These are phyloP conservation scores for Purpureocillium takamizusanense DNA, from an alignment of 2,329 filamentous ascomycete species.

Conservation along the genomic window DNA sequence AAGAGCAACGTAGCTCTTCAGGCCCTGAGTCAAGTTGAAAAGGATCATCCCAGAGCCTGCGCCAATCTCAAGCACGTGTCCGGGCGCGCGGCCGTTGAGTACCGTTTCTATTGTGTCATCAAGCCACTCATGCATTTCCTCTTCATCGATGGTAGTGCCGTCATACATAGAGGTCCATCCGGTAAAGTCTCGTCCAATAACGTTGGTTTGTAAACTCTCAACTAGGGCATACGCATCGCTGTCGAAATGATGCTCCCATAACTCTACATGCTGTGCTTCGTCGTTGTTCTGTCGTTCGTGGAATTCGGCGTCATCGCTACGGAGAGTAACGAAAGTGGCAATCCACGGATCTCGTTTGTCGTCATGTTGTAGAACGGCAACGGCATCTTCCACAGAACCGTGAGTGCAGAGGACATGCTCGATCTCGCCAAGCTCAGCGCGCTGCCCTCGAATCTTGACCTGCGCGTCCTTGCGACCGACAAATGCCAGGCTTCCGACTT, in stretches of 20 bases:
- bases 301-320: too few species aligned
- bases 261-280: not conserved
- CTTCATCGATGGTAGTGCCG: slow-evolving; percentile 13
- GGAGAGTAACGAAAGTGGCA: not conserved
- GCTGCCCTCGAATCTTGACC: slow-evolving; percentile 20
- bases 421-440: slow-evolving; percentile 19
- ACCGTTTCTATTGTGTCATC: slow-evolving; percentile 17
- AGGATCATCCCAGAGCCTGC: slow-evolving; percentile 21
- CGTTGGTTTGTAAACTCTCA: not conserved
- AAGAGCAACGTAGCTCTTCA: slow-evolving; percentile 17
- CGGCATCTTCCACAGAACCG: slow-evolving; percentile 9
- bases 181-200: slow-evolving; percentile 15
- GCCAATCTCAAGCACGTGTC: slow-evolving; percentile 18
- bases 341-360: not conserved
- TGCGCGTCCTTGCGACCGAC: slow-evolving; percentile 17
- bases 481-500: slow-evolving; percentile 16
- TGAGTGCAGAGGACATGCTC: slow-evolving; percentile 12
- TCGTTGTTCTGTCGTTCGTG: too few species aligned
- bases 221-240: not conserved
- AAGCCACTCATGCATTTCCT: slow-evolving; percentile 22
- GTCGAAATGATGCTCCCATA: not conserved
- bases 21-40: slow-evolving; percentile 13
- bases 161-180: slow-evolving; percentile 24
- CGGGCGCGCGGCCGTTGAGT: slow-evolving; percentile 4
- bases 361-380: slow-evolving; percentile 10